Evolutionary conservation across 1,284 basidiomycete species (phyloP), one percentile per base, ranked within the genome.

Genomic region (Trichosporon sp.): DNA sequence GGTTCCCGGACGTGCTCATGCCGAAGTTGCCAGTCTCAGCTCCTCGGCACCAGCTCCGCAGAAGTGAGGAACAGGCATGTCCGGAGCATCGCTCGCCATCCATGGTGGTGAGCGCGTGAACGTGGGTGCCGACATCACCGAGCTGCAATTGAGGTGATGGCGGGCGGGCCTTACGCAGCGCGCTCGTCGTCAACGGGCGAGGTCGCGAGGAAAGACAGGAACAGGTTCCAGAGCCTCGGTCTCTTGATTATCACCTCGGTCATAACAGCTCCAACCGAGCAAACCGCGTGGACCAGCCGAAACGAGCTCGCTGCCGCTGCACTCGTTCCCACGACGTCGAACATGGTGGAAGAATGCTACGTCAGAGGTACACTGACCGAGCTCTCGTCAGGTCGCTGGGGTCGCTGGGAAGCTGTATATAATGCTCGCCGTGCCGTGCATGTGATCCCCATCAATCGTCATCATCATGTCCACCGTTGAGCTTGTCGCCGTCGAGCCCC

Each of bases 401-500:
- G 38, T 11, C 38, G 8, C 11, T 10, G 38, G 38, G 38, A 10
- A 10, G 2, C 16, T n/a, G 43, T 46, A 46, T 46, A 46, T 46
- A 46, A 46, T 11, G 16, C 16, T n/a, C 4, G 11, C 14, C 43
- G 14, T 40, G 43, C 16, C 14, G 43, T 46, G 43, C 16, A 46
- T n/a, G 16, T 46, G 16, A 46, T n/a, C 43, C 14, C 43, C 43
- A n/a, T 6, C 16, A 46, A 46, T 14, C 16, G 4, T 46, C 43
- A n/a, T 46, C 43, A n/a, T n/a, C 43, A 46, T 46, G 43, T 46
- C 43, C 43, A 46, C 43, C 43, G 43, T 46, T n/a, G 43, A 46
- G 43, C 43, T 46, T n/a, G 43, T 46, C 43, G 43, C 43, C 43
- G 43, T 46, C 43, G 16, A 46, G 16, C 43, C 43, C 16, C 43